Evolutionary conservation across 2,329 filamentous ascomycete species (phyloP), one percentile per base, ranked within the genome.

Genomic region (Microcyclospora pomicola): DNA sequence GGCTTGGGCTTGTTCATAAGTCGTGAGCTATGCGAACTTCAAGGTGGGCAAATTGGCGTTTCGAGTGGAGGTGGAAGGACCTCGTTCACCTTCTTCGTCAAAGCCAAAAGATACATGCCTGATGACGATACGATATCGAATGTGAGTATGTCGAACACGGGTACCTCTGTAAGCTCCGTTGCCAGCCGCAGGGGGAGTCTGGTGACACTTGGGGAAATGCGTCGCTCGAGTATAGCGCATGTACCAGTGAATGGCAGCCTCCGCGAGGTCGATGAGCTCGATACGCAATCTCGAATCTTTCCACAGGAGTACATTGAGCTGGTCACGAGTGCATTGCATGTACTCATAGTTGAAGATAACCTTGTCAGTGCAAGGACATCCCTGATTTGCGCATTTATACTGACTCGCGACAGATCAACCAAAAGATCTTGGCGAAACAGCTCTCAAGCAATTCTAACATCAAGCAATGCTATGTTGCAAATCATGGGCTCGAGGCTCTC

Each of bases 1-100:
- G 64, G 63, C 1, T 49, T 66, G 1, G 65, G 65, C 1, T 52
- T 67, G 0, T 65, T 65, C 48, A 67, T 67, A 36, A 62, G 60
- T 3, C 60, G 63, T n/a, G 55, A 66, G 33, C 51, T 67, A 14
- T 59, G 60, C 9, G 62, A 67, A 39, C 38, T 55, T 7, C 54
- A 58, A 38, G 64, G 64, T 31, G 65, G 65, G 5, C 60, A 65
- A 27, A 67, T 67, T 24, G 64, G 65, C 2, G 64, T 67, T 5
- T 52, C 54, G 0, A 63, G 60, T 27, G 54, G 55, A 1, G 41
- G 58, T 9, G 55, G 54, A 3, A 40, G 73, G 48, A 63, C 60
- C 1, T 62, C 59, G 0, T 67, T 67, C 43, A 60, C 59, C 1
- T 67, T 67, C 47, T 67, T 62, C 43, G 53, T 56, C 28, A 40